A percentile compares a stretch with the other conserved stretches of the same genome.
These are phyloP conservation scores for Xerocomellus amylosporus DNA, from an alignment of 768 basidiomycete genomes.

Conservation along the genomic window DNA sequence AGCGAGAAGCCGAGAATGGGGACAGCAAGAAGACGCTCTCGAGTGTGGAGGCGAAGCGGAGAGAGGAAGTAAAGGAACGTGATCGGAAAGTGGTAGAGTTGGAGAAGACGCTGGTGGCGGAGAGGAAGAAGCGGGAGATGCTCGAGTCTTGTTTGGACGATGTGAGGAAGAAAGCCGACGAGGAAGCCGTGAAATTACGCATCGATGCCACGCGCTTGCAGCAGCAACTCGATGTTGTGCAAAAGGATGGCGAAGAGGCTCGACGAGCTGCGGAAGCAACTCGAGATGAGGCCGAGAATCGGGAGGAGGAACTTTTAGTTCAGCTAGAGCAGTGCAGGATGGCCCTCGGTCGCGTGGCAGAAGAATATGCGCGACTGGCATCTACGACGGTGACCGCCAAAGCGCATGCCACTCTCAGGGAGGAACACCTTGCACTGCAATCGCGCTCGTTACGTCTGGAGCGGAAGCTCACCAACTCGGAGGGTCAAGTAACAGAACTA, in stretches of 20 bases:
- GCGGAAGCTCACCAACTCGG: slow-evolving; percentile 66
- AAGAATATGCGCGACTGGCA: slow-evolving; percentile 54
- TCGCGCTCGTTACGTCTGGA: slow-evolving; percentile 52
- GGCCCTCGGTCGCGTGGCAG: slow-evolving; percentile 46
- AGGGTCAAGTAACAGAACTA: slow-evolving; percentile 64
- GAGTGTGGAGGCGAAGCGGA: slow-evolving; percentile 46
- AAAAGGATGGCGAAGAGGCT: slow-evolving; percentile 37
- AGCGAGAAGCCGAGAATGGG: slow-evolving; percentile 49
- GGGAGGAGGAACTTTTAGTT: slow-evolving; percentile 44
- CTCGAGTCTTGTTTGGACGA: slow-evolving; percentile 46
- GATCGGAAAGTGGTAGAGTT: slow-evolving; percentile 56
- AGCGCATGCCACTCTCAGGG: slow-evolving; percentile 39
- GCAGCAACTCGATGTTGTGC: slow-evolving; percentile 36
- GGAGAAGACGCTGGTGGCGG: slow-evolving; percentile 47
- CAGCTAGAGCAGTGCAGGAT: slow-evolving; percentile 51
- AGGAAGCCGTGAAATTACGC: slow-evolving; percentile 38
- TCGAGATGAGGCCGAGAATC: slow-evolving; percentile 32
- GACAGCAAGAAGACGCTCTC: slow-evolving; percentile 53
- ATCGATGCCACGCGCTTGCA: slow-evolving; percentile 35
- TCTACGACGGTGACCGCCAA: slow-evolving; percentile 40
- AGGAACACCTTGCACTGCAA: slow-evolving; percentile 38
- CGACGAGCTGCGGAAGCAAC: slow-evolving; percentile 32
- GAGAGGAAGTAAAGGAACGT: slow-evolving; percentile 53
- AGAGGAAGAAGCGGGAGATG: slow-evolving; percentile 50
- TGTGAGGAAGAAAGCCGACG: slow-evolving; percentile 40